Evolutionary conservation across 2,329 filamentous ascomycete species (phyloP).

Genomic region (Trichoderma semiorbis): DNA sequence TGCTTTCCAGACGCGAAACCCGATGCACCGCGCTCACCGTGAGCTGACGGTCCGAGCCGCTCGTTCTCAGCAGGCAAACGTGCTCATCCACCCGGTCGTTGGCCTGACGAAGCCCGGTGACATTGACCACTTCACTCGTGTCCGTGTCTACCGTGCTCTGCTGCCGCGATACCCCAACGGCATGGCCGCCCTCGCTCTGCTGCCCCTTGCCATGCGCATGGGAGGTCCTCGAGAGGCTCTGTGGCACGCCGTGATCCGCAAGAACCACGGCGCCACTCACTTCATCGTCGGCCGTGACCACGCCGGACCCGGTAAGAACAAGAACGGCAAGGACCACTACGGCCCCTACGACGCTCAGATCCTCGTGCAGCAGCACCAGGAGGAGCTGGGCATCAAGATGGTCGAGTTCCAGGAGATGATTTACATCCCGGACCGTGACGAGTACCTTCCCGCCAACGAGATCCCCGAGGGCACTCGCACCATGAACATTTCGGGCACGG

Average conservation of each 20-base stretch:
- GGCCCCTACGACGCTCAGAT: constrained; percentile 96
- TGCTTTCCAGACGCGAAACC: constrained; percentile 98
- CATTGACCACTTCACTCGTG: constrained; percentile 99
- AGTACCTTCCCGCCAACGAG: constrained; percentile 92
- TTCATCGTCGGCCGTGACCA: constrained; percentile 99
- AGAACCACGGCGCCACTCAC: constrained; percentile 98
- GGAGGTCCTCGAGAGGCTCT: constrained; percentile 96
- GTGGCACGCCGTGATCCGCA: constrained; percentile 99
- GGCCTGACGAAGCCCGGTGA: constrained; percentile 98
- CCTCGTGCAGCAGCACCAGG: constrained; percentile 91
- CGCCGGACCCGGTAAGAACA: constrained; percentile 97
- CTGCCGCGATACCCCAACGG: constrained; percentile 97
- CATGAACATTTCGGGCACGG: constrained; percentile 80
- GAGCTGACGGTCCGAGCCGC: constrained; percentile 97
- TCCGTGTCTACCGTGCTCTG: constrained; percentile 96
- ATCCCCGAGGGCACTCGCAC: constrained; percentile 81
- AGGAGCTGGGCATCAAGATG: constrained; percentile 97
- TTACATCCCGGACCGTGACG: constrained; percentile 93
- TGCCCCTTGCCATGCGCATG: constrained; percentile 98
- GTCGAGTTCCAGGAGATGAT: constrained; percentile 99
- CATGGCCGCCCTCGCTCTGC: constrained; percentile 93
- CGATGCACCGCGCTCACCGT: constrained; percentile 98
- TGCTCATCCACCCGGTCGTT: constrained; percentile 97
- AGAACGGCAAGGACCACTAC: constrained; percentile 93
- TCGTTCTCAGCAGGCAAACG: constrained; percentile 93